Base-by-base conservation (phyloP, 139 green algal species). In the Deuterostichococcus epilithicus region DNA sequence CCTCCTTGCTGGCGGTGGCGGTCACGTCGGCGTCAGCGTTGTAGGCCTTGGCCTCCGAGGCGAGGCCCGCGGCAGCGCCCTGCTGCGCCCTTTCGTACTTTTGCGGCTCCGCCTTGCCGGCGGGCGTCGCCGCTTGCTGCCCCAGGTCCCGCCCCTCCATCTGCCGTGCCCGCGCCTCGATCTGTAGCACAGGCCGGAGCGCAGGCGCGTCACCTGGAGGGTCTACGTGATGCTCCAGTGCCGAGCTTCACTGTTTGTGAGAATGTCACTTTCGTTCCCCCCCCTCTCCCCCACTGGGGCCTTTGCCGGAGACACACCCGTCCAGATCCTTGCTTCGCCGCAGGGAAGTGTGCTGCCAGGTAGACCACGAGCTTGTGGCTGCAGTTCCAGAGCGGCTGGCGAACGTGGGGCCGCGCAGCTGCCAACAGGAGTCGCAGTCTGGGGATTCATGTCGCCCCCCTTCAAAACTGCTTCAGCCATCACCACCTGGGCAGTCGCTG, bases 121-220 rank as follows among this genome's bases (percentile, higher is more conserved):
- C 65, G 10, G 88, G 76, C 44, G 78, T 81, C 32, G 79, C 92
- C 5, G 79, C 83, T 38, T 95, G 91, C 20, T 68, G 59, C 1
- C 76, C 89, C 6, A 95, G 77, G 68, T 80, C 45, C 73, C 86
- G 90, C 52, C 93, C 94, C 83, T 99, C 95, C 72, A 99, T 84
- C 83, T 98, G 94, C 66, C 94, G 82, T 79, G 99, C 74, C 42
- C 95, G 85, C 6, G 91, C 89, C 87, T 99, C 95, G 45, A 98
- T 90, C 92, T 97, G 85, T 13, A 67, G 22, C n/a, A n/a, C n/a
- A n/a, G n/a, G n/a, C n/a, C n/a, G n/a, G n/a, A n/a, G n/a, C n/a
- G n/a, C n/a, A n/a, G n/a, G n/a, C n/a, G n/a, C n/a, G n/a, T n/a
- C n/a, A n/a, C n/a, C n/a, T n/a, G n/a, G n/a, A n/a, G n/a, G n/a